Percentiles rank a stretch among this genome's conserved stretches.
Conservation (phyloP, 164 flowering plant species). For the Macadamia tetraphylla region DNA sequence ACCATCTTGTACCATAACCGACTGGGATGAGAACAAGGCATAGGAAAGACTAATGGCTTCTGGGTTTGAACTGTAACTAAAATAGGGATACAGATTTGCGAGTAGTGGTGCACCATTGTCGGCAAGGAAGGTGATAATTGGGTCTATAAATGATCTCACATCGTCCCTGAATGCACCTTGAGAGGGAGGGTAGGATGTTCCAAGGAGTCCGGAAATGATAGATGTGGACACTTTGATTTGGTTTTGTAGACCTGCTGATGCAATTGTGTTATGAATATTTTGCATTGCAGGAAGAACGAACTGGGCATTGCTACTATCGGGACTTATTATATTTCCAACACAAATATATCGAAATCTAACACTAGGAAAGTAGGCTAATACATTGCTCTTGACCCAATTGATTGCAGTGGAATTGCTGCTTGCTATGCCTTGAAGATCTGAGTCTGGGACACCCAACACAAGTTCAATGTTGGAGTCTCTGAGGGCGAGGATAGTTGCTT, state of each 20-base stretch:
- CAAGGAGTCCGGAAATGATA: conserved; percentile 5
- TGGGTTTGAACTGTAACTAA: conserved; percentile 11
- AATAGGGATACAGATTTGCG: conserved; percentile 39
- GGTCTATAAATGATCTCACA: conserved; percentile 3
- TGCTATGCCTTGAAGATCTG: conserved; percentile 31
- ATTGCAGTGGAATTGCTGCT: conserved; percentile 23
- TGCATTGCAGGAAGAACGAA: conserved; percentile 37
- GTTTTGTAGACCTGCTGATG: conserved; percentile 17
- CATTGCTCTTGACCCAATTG: conserved; percentile 34
- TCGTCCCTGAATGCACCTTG: conserved; percentile 16
- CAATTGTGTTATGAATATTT: conserved; percentile 22
- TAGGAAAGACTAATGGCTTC: conserved; percentile 15
- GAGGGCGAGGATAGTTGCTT: conserved; percentile 27
- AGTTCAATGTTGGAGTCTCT: conserved; percentile 36
- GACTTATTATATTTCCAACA: conserved; percentile 46
- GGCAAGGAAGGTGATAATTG: conserved; percentile 22
- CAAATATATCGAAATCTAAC: conserved; percentile 37
- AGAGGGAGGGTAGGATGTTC: conserved; percentile 28
- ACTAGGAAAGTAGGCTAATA: conserved; percentile 17
- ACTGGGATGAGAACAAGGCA: conserved; percentile 30
- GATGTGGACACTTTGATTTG: conserved; percentile 34
- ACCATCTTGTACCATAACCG: conserved; percentile 12
- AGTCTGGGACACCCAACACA: conserved; percentile 35
- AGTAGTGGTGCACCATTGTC: conserved; percentile 23
- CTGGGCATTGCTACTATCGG: conserved; percentile 14